Base-by-base conservation (phyloP, 257 asterid species). In the Osmanthus fragrans region DNA sequence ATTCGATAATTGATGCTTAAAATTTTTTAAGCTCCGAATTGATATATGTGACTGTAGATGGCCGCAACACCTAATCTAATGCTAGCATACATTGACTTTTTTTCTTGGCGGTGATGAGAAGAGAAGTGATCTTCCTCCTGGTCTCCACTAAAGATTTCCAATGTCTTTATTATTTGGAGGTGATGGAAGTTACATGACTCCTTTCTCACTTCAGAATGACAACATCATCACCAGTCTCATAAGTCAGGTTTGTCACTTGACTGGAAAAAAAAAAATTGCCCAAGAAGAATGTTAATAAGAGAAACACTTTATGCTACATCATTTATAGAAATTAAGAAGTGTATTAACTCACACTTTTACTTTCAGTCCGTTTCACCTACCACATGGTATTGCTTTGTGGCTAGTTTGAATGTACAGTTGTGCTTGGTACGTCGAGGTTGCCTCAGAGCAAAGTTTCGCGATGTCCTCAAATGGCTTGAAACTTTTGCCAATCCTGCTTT, bases 351-450 rank as follows among this genome's bases (percentile, higher is more conserved):
- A 15, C 76, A 21, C 23, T 23, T 70, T 65, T 70, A 75, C 47
- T 85, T 79, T 83, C 95, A 96, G 99, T 89, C 92, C 77, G 85
- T 92, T 64, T 96, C 97, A 37, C 98, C 99, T 27, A 92, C 98
- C 72, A 88, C 91, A 40, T 96, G 99, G 98, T 93, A 88, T 80
- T 97, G 99, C n/a, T 89, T 96, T 80, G 97, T 90, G 78, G 95
- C 99, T 87, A 98, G 99, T 85, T 85, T 96, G 89, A 96, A 96
- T 85, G 96, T 97, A 19, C 97, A 96, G 76, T 86, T 96, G 83
- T 97, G 98, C 63, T 81, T 96, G 89, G 97, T 86, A 69, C 91
- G 94, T 60, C 89, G 86, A 77, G 99, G 99, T 77, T 90, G 94
- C 86, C 93, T 96, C 42, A 84, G 90, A 67, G 76, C 85, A 23